A percentile compares a stretch with the other conserved stretches of the same genome.
Evolutionary conservation across 163 green algal genomes (phyloP).

Genomic region (Smithsoniella earleae): DNA sequence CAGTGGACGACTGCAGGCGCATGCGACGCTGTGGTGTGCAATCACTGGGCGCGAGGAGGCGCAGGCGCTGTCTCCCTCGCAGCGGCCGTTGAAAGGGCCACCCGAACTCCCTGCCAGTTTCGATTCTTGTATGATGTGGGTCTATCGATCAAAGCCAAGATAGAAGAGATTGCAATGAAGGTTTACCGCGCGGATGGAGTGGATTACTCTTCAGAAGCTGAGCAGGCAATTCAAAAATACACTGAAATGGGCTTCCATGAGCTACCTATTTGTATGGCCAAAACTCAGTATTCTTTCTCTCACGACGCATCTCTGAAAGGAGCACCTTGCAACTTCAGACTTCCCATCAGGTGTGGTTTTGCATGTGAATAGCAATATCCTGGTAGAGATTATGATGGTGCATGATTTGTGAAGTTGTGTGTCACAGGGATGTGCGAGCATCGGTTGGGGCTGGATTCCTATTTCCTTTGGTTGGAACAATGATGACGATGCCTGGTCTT

Average conservation of each 20-base stretch:
- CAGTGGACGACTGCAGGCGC: conserved; percentile 52
- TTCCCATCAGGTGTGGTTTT: background rate
- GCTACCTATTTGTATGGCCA: conserved; percentile 98
- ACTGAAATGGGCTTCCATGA: conserved; percentile 74
- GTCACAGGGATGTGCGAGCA: conserved; percentile 67
- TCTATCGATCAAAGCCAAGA: conserved; percentile 88
- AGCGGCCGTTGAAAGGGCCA: conserved; percentile 66
- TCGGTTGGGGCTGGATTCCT: conserved; percentile 90
- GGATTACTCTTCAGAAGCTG: conserved; percentile 70
- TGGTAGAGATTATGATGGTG: background rate
- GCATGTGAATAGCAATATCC: background rate
- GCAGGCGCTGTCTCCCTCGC: conserved; percentile 78
- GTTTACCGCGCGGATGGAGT: conserved; percentile 82
- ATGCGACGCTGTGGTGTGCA: conserved; percentile 68
- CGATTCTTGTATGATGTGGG: conserved; percentile 83
- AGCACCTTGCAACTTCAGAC: background rate
- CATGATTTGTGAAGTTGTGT: background rate
- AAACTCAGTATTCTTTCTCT: conserved; percentile 98
- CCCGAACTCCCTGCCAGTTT: conserved; percentile 51
- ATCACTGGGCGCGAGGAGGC: conserved; percentile 82
- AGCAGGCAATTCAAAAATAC: conserved; percentile 70
- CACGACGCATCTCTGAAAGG: conserved; percentile 76
- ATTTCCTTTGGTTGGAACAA: conserved; percentile 83
- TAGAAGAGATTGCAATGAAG: conserved; percentile 80
- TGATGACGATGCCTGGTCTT: conserved; percentile 94